Percentiles rank a stretch among this genome's conserved stretches.
phyloP scores from a whole-genome alignment of 23 red algal species.

The Gracilaria domingensis region DNA sequence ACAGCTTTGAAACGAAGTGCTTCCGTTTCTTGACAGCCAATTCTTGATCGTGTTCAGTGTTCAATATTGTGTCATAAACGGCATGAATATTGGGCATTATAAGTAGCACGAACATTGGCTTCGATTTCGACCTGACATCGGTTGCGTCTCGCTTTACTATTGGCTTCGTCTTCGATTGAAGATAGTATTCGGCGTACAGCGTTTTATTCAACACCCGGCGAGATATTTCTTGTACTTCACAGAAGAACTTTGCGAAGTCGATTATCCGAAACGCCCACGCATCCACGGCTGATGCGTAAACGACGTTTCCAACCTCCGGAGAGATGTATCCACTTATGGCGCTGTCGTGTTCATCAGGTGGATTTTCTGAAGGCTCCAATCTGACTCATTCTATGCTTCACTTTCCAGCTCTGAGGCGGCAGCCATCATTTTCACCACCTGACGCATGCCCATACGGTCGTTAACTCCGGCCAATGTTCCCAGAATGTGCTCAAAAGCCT shows the following conservation, averaged over 20 bases:
- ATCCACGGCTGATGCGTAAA: slow-evolving; percentile 95
- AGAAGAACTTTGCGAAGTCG: slow-evolving; percentile 87
- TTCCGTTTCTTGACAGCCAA: slow-evolving; percentile 71
- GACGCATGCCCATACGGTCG: slow-evolving; percentile 87
- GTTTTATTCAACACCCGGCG: slow-evolving; percentile 77
- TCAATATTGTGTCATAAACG: slow-evolving; percentile 79
- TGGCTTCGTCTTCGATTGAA: slow-evolving; percentile 81
- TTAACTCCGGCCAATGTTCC: slow-evolving; percentile 89
- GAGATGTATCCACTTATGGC: slow-evolving; percentile 77
- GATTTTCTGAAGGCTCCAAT: slow-evolving; percentile 55
- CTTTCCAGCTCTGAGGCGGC: slow-evolving; percentile 8
- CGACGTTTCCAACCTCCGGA: slow-evolving; percentile 92
- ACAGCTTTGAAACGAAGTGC: slow-evolving; percentile 80
- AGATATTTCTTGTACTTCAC: slow-evolving; percentile 73
- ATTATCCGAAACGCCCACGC: slow-evolving; percentile 97
- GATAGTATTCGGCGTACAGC: slow-evolving; percentile 94
- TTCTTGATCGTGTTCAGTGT: slow-evolving; percentile 38
- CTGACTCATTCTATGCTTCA: slow-evolving; percentile 29
- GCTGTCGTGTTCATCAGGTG: background rate
- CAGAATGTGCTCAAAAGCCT: slow-evolving; percentile 83
- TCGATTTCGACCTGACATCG: slow-evolving; percentile 35
- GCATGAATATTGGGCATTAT: slow-evolving; percentile 84
- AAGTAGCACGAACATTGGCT: slow-evolving; percentile 95
- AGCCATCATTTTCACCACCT: no score
- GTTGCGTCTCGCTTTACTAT: slow-evolving; percentile 64